These are phyloP conservation scores for Trametes punicea DNA, from an alignment of 768 basidiomycete genomes.

Conservation along the genomic window DNA sequence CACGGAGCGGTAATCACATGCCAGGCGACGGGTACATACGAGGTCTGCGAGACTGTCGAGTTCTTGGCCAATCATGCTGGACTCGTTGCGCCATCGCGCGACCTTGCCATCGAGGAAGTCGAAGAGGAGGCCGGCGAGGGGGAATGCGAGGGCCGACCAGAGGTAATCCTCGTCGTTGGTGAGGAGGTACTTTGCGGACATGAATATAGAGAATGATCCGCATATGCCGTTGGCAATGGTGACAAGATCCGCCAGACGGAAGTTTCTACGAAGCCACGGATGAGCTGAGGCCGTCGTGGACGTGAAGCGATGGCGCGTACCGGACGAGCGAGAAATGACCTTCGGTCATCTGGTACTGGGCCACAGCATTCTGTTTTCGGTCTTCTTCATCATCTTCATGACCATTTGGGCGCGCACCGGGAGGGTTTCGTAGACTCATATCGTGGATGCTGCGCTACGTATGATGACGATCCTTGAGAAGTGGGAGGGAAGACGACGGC, in stretches of 20 bases:
- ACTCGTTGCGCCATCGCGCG: constrained; percentile 94
- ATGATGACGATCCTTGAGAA: neutral
- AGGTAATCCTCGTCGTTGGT: constrained; percentile 77
- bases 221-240: constrained; percentile 99
- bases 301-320: constrained; percentile 37
- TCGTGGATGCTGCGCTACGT: neutral
- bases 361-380: constrained; percentile 47
- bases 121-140: constrained; percentile 93
- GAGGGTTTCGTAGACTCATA: constrained; percentile 53
- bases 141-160: constrained; percentile 84
- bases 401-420: constrained; percentile 29
- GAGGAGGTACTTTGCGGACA: constrained; percentile 83
- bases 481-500: neutral
- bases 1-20: constrained; percentile 6
- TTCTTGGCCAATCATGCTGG: constrained; percentile 95
- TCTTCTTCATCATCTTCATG: constrained; percentile 20
- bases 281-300: neutral
- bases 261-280: constrained; percentile 62
- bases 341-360: constrained; percentile 83
- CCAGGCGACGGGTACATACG: constrained; percentile 43
- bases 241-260: constrained; percentile 95
- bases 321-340: constrained; percentile 98
- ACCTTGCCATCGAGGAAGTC: constrained; percentile 98
- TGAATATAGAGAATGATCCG: constrained; percentile 93
- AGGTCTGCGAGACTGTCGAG: constrained; percentile 95